These are phyloP conservation scores for Udeniomyces megalosporus DNA, from an alignment of 768 basidiomycete genomes.

Conservation along the genomic window DNA sequence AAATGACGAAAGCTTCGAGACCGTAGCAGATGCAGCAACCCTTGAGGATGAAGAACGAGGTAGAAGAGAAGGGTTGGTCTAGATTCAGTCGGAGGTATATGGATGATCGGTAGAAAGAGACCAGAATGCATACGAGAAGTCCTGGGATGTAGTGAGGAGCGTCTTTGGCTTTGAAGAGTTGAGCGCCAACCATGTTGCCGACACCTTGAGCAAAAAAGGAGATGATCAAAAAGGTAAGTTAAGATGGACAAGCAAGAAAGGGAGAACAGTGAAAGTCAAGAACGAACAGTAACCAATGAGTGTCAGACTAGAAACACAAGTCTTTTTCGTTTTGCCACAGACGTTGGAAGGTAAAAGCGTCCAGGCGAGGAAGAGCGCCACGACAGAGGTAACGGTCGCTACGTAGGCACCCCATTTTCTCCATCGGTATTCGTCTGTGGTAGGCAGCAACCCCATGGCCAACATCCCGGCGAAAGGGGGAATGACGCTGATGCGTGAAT, in stretches of 20 bases:
- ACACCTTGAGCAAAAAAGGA: conserved; percentile 12
- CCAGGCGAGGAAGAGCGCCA: conserved; percentile 17
- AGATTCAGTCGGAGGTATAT: not conserved
- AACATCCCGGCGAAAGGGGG: conserved; percentile 19
- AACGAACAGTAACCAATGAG: conserved; percentile 18
- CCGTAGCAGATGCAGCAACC: not conserved
- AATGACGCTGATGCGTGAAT: conserved; percentile 6
- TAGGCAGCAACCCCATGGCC: not conserved
- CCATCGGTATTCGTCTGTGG: not conserved
- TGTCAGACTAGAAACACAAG: conserved; percentile 6
- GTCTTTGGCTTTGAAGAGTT: conserved; percentile 8
- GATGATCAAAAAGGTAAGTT: not conserved
- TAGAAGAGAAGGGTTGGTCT: no score
- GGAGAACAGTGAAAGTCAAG: not conserved
- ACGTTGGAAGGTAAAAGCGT: conserved; percentile 18
- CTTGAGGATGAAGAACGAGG: not conserved
- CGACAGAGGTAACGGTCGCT: not conserved
- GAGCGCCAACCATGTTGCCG: conserved; percentile 6
- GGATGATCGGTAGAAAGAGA: no score
- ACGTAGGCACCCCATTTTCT: not conserved
- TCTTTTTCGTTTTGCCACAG: conserved; percentile 22
- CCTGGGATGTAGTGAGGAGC: conserved; percentile 4
- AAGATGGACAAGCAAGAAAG: not conserved
- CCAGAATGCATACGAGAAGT: not conserved
- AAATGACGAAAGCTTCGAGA: not conserved